Evolutionary conservation across 345 rosid genomes (phyloP), one percentile per base, ranked within the genome.

Genomic region (Hibiscus tridactylites): DNA sequence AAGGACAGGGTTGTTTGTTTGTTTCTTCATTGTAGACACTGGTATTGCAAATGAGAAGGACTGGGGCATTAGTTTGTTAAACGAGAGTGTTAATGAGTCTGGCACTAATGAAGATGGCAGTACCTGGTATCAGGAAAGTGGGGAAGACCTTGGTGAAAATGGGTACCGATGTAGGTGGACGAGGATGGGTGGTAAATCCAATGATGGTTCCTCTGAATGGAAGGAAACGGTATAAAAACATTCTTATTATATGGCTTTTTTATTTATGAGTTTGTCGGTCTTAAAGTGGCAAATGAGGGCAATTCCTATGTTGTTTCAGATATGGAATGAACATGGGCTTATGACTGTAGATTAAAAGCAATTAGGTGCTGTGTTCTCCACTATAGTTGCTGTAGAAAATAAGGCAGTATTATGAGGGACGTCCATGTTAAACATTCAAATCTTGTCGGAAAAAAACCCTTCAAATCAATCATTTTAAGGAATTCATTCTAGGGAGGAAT

Each of bases 31-130:
- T 87, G 80, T 78, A 95, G 99, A 95, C 83, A 95, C 99, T 1
- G 99, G 99, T 58, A 95, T 95, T 70, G 99, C 99, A 37, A 91
- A 90, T 80, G 99, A 95, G 83, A 92, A 95, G 81, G 99, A 95
- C 71, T 91, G 97, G 99, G 97, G 97, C 61, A 91, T 95, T 71
- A 81, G 74, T 79, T 85, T 90, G 84, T 79, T 91, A 81, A 91
- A 81, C 78, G 99, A 89, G 67, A 84, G 84, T 73, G 89, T 90
- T 65, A 90, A 80, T 65, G 99, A 95, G 83, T 75, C 93, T 61
- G 99, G 99, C 29, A 84, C 83, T 42, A 91, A 89, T 79, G 99
- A 95, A 74, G 99, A 91, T 83, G 96, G 93, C 42, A 86, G 93
- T 82, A 86, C 84, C 74, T 95, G 99, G 99, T 84, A 85, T 69